phyloP scores from a whole-genome alignment of 1,284 basidiomycete genomes.

The Cutaneotrichosporon sp. region DNA sequence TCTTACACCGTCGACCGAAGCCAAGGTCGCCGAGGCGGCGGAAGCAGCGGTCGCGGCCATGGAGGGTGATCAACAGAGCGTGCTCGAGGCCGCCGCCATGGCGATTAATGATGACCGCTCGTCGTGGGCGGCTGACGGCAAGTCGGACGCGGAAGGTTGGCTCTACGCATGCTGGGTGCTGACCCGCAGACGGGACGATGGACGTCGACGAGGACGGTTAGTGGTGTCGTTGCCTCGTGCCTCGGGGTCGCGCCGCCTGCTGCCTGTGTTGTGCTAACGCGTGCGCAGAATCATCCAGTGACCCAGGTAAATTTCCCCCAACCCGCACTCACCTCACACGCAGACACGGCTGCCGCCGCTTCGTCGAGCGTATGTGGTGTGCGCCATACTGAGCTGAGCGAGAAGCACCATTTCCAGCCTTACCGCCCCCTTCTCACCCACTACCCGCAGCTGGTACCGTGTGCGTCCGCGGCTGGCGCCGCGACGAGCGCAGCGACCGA shows the following conservation, averaged over 20 bases:
- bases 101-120: conserved; percentile 6
- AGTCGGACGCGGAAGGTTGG: conserved; percentile 6
- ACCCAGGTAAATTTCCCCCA: neutral
- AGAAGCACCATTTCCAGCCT: conserved; percentile 7
- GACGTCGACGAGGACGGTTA: neutral
- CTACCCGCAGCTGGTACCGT: conserved; percentile 32
- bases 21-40: neutral
- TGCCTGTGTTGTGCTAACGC: neutral
- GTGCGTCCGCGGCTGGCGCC: neutral
- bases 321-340: neutral
- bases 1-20: conserved; percentile 4
- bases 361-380: neutral
- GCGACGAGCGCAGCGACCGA: neutral
- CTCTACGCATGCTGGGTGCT: neutral
- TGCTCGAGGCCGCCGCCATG: conserved; percentile 4
- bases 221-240: neutral
- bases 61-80: neutral
- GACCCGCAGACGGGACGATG: neutral
- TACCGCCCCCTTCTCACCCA: conserved; percentile 32
- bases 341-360: neutral
- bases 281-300: neutral
- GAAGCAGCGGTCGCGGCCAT: neutral
- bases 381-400: neutral
- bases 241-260: too few species aligned
- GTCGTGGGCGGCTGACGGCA: conserved; percentile 4